phyloP scores from a whole-genome alignment of 805 yeast species.

The Candida namnaoensis region DNA sequence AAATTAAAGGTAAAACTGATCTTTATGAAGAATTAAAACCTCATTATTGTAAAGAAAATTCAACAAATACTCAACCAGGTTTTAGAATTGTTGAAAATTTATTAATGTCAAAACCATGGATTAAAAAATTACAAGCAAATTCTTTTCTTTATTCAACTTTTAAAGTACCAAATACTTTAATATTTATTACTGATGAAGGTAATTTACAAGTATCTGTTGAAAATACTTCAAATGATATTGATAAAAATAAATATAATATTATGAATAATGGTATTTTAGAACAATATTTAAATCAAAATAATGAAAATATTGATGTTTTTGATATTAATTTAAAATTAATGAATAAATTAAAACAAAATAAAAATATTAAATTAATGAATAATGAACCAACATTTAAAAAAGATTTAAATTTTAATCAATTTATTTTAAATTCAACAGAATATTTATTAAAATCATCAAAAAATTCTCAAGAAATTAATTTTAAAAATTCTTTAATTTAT shows the following conservation, averaged over 20 bases:
- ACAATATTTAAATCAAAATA: not conserved
- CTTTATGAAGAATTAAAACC: not conserved
- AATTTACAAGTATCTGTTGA: not conserved
- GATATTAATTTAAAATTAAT: constrained; percentile 4
- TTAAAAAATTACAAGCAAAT: not conserved
- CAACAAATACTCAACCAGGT: not conserved
- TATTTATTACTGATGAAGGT: not conserved
- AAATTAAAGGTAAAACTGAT: no score
- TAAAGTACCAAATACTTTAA: not conserved
- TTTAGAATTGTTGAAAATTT: not conserved
- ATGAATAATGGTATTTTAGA: not conserved
- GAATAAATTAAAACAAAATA: no score
- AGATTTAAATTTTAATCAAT: not conserved
- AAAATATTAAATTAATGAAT: no score
- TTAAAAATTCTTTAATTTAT: not conserved
- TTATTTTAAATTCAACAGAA: not conserved
- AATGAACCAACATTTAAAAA: not conserved
- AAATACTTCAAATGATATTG: not conserved
- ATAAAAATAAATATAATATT: constrained; percentile 1
- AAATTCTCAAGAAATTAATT: not conserved
- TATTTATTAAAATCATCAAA: no score
- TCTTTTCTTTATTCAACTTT: not conserved
- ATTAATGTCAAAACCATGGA: not conserved
- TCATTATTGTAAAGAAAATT: not conserved
- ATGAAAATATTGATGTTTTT: constrained; percentile 14